phyloP scores from a whole-genome alignment of 164 flowering plant genomes.

The Sextonia rubra region DNA sequence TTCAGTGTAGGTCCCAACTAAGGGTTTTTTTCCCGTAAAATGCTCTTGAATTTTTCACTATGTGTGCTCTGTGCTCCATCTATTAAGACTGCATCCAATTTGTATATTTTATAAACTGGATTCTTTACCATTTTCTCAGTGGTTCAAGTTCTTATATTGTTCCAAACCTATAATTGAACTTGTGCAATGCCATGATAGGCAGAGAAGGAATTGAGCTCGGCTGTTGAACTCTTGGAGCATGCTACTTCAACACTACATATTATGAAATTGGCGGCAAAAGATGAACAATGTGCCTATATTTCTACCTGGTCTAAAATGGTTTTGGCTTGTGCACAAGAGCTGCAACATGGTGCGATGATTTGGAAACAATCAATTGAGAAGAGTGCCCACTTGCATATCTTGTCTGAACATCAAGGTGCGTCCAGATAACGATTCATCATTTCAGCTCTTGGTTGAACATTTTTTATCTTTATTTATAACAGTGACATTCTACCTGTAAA shows the following conservation, averaged over 20 bases:
- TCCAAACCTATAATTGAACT: not conserved
- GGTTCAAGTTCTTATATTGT: not conserved
- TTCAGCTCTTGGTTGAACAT: not conserved
- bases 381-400: constrained; percentile 35
- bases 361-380: constrained; percentile 57
- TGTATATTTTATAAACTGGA: no score
- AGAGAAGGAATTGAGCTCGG: constrained; percentile 46
- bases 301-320: constrained; percentile 63
- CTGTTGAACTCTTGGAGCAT: constrained; percentile 60
- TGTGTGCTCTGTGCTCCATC: no score
- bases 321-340: constrained; percentile 65
- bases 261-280: constrained; percentile 44
- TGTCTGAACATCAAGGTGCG: constrained; percentile 60
- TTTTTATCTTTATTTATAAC: no score
- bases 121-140: not conserved
- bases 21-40: no score
- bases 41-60: no score
- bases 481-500: no score
- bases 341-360: constrained; percentile 63
- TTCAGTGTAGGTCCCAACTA: no score
- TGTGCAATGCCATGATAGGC: constrained; percentile 36
- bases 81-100: no score
- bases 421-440: not conserved
- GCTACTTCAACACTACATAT: constrained; percentile 38
- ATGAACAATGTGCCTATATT: constrained; percentile 51